Conservation (phyloP, 306 rosid species). For the Echinosophora koreensis region DNA sequence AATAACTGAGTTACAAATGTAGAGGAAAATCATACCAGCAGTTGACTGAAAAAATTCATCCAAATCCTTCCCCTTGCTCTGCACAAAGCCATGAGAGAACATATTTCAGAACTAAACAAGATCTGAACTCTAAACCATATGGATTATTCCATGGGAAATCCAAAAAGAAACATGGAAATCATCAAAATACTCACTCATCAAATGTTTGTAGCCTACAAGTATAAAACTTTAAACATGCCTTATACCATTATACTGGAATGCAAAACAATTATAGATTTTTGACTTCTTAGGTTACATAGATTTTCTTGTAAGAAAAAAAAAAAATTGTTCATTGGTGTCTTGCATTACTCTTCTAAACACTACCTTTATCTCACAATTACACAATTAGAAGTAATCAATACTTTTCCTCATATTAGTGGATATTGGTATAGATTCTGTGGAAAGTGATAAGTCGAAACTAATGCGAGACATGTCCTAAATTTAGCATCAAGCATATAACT, state of each 20-base stretch:
- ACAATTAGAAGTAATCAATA: slow-evolving; percentile 4
- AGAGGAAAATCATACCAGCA: slow-evolving; percentile 61
- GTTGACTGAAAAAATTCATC: slow-evolving; percentile 89
- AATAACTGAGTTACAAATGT: background rate
- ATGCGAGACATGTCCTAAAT: background rate
- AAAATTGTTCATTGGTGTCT: slow-evolving; percentile 2
- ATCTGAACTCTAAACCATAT: background rate
- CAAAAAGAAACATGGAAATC: slow-evolving; percentile 9
- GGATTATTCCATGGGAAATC: slow-evolving; percentile 21
- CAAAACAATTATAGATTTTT: background rate
- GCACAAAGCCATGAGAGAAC: slow-evolving; percentile 47
- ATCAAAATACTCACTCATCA: slow-evolving; percentile 35
- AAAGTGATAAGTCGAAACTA: background rate
- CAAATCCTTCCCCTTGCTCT: slow-evolving; percentile 87
- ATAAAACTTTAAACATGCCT: background rate
- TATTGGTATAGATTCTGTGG: background rate
- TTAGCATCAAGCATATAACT: background rate
- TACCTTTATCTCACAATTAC: background rate
- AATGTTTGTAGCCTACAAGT: background rate
- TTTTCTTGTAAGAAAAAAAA: background rate
- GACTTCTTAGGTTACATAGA: background rate
- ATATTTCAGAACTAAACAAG: slow-evolving; percentile 29
- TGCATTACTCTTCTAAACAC: slow-evolving; percentile 5
- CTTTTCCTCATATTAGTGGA: slow-evolving; percentile 16
- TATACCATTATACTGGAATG: background rate